Evolutionary conservation across 2,329 filamentous ascomycete genomes (phyloP), one percentile per base, ranked within the genome.

Genomic region (Fusarium robinianum): DNA sequence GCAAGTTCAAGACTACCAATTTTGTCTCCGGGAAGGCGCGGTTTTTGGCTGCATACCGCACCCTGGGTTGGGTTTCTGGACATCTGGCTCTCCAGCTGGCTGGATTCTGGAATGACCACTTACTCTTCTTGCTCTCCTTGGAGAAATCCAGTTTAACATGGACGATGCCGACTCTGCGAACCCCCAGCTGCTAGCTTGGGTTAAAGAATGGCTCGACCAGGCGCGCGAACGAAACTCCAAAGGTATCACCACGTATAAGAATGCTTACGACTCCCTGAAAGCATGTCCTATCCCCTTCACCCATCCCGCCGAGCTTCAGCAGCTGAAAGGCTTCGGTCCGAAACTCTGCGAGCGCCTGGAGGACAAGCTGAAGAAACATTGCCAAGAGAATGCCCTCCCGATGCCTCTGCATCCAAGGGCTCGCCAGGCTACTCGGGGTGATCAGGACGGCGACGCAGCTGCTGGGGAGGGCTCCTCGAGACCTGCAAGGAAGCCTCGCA

Each of bases 191-290:
- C 75, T 91, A 8, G 70, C 72, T 53, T 91, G 86, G 83, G 81
- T 91, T 36, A 84, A 87, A 61, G 86, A 90, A 71, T 90, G 85
- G 85, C 77, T 86, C 35, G 85, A 90, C 30, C 64, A 78, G 26
- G 87, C 86, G 9, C 76, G 78, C 34, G 81, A 88, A 55, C 79
- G 78, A 31, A 88, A 85, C 61, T 80, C 81, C 12, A 90, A 88
- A 63, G 85, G 85, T 15, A 69, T 83, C 16, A 80, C 77, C n/a
- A 84, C 80, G 0, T 92, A 90, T 66, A 86, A 81, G 53, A 82
- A 85, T 57, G 88, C 88, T 1, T 89, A 89, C 61, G 78, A 88
- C 45, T 87, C 88, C 3, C 79, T 94, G 65, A 88, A 84, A 67
- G 80, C 80, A 9, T 91, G 87, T 52, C 88, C 88, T 1, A 71